phyloP scores from a whole-genome alignment of 495 filamentous ascomycete species.

The Xylaria longipes region DNA sequence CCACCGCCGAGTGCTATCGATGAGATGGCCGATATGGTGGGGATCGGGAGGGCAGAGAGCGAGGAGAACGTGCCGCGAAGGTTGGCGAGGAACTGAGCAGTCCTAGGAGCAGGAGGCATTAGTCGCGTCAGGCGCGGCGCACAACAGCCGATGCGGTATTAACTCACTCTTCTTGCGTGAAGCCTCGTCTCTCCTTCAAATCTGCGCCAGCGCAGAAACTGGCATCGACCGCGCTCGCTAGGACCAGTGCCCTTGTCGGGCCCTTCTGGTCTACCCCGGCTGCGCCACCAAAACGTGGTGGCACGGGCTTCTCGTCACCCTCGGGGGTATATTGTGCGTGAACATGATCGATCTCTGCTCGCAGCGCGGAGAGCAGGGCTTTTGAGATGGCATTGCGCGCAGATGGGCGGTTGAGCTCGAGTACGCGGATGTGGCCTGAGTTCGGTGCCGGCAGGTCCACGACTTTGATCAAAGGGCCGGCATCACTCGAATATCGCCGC shows the following conservation, averaged over 20 bases:
- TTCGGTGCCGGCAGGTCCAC: conserved; percentile 78
- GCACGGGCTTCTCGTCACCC: conserved; percentile 50
- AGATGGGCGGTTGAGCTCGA: conserved; percentile 82
- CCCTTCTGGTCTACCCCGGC: conserved; percentile 50
- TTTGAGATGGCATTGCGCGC: conserved; percentile 90
- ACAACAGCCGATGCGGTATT: conserved; percentile 36
- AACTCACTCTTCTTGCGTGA: conserved; percentile 71
- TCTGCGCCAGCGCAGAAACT: conserved; percentile 96
- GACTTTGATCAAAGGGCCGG: conserved; percentile 66
- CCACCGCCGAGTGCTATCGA: conserved; percentile 88
- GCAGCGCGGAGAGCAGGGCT: conserved; percentile 72
- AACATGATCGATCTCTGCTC: conserved; percentile 71
- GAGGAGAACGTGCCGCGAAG: conserved; percentile 74
- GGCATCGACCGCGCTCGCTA: conserved; percentile 77
- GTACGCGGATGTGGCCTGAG: conserved; percentile 82
- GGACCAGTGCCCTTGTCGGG: conserved; percentile 75
- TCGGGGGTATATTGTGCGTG: conserved; percentile 66
- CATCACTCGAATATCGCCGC: conserved; percentile 45
- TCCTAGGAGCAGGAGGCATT: conserved; percentile 55
- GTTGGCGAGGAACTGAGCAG: conserved; percentile 72
- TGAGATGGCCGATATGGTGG: conserved; percentile 84
- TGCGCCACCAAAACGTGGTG: conserved; percentile 45
- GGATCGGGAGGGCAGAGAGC: conserved; percentile 76
- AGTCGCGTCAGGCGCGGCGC: neutral
- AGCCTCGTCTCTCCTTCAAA: conserved; percentile 81